Evolutionary conservation across 2,329 filamentous ascomycete genomes (phyloP).

Genomic region (Calonectria pauciramosa): DNA sequence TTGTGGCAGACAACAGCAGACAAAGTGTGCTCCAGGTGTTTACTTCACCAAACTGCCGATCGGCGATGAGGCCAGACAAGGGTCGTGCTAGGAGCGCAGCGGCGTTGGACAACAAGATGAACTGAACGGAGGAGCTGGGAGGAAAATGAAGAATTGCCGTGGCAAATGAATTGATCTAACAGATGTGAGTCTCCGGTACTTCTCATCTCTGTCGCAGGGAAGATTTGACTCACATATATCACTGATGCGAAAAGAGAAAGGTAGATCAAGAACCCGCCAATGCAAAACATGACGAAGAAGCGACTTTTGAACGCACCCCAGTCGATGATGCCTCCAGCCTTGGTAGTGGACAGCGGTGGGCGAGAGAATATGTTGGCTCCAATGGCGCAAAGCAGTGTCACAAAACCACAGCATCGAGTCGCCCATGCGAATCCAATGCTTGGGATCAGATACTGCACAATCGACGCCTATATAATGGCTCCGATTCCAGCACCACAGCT

Average conservation of each 20-base stretch:
- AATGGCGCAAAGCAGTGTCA: neutral
- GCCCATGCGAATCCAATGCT: slow-evolving; percentile 8
- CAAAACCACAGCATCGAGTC: neutral
- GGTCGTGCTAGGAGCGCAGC: neutral
- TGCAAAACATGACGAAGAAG: slow-evolving; percentile 1
- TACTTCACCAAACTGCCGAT: neutral
- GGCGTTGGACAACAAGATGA: neutral
- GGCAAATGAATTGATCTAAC: neutral
- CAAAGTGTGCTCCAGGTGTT: neutral
- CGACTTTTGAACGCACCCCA: neutral
- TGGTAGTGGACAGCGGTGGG: neutral
- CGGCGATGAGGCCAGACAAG: neutral
- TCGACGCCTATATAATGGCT: neutral
- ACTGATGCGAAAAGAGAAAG: neutral
- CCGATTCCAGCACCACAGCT: slow-evolving; percentile 5
- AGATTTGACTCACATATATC: neutral
- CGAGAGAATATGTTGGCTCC: neutral
- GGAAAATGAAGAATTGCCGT: neutral
- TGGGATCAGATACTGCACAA: neutral
- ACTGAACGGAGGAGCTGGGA: neutral
- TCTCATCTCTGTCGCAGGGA: neutral
- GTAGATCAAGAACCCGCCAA: neutral
- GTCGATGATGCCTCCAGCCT: neutral
- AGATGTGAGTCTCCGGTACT: neutral
- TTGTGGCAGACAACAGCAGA: neutral